Percentiles rank a stretch among this genome's conserved stretches.
Conservation (phyloP, 495 filamentous ascomycete genomes). For the Friedmanniomyces endolithicus region DNA sequence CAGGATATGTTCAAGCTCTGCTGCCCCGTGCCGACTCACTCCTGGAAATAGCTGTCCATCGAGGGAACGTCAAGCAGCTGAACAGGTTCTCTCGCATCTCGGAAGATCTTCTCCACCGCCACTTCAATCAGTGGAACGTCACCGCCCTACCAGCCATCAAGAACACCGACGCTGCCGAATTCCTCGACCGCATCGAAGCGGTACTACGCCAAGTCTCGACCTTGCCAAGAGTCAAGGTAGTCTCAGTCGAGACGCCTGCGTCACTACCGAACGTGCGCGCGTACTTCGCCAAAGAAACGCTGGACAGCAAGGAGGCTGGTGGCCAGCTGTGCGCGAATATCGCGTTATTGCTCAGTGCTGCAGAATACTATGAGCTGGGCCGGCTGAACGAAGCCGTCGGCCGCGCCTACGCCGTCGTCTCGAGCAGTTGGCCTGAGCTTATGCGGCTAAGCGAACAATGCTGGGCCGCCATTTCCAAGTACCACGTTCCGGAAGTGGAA, state of each 20-base stretch:
- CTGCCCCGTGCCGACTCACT: background rate
- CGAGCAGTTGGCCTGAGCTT: no score
- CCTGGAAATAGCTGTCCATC: background rate
- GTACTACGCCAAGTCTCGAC: background rate
- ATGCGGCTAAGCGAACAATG: no score
- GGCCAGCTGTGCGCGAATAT: background rate
- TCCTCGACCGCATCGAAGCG: background rate
- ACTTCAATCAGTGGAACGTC: background rate
- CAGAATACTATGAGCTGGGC: background rate
- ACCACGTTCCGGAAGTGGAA: background rate
- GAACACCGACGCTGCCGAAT: background rate
- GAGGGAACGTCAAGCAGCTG: background rate
- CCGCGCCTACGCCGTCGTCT: background rate
- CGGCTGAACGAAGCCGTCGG: no score
- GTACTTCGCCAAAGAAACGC: background rate
- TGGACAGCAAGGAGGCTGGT: background rate
- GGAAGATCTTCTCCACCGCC: background rate
- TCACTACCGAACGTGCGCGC: background rate
- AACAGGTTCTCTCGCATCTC: background rate
- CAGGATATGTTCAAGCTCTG: background rate
- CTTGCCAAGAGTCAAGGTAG: background rate
- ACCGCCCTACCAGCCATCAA: background rate
- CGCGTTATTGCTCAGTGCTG: background rate
- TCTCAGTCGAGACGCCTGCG: background rate
- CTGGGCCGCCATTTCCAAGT: no score